Evolutionary conservation across 257 asterid species (phyloP), one percentile per base, ranked within the genome.

Genomic region (Nicotiana attenuata): DNA sequence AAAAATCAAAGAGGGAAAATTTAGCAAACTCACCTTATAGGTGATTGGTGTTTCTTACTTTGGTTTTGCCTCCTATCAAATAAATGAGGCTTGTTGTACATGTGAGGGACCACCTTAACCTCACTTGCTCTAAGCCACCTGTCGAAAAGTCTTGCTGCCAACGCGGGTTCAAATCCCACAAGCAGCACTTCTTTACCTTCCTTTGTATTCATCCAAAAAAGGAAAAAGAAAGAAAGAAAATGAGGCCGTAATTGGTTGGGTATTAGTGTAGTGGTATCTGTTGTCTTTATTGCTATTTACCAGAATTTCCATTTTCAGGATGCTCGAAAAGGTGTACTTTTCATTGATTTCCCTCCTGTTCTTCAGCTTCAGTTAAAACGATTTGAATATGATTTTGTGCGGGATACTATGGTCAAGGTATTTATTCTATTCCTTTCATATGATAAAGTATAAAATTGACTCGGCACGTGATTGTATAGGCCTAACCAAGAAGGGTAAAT

Each of bases 341-440:
- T 93, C 88, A 89, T 89, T 61, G 97, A 93, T 83, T 91, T 93
- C 83, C 97, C 96, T 77, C 96, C 94, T 50, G 97, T 93, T 82
- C 97, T 93, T 81, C 93, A 93, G 90, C 96, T 93, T 84, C 96
- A 90, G 89, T 82, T 91, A 66, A 93, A 93, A 78, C 89, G 97
- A 82, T 93, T 93, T 82, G 97, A 93, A 81, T 91, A 91, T 81
- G 97, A 93, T 84, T 93, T 93, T 85, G 85, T 85, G 80, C 92
- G 93, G 59, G 97, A 93, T 83, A 88, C 95, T 29, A 93, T 93
- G 97, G 96, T 91, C 77, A 93, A 93, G 97, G 97, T 93, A 82
- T 63, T 26, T 50, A 55, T 24, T 50, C 52, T 50, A 75, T 75
- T 14, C 57, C 63, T 52, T 41, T 75, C 80, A 75, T 45, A 35